phyloP scores from a whole-genome alignment of 2,329 filamentous ascomycete genomes.

The Thelonectria olida region DNA sequence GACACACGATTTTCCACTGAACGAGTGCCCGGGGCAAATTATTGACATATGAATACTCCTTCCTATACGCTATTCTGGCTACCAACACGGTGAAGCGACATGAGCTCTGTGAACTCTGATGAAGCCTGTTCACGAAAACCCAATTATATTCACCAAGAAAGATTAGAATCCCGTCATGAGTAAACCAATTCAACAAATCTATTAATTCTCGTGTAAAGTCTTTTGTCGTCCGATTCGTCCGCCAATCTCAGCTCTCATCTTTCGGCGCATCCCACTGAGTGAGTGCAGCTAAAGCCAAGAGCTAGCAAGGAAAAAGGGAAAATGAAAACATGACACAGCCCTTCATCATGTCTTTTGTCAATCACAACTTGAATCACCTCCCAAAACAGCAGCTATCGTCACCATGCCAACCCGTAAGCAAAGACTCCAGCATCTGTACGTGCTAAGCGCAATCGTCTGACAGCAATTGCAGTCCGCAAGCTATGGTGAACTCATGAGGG shows the following conservation, averaged over 20 bases:
- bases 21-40: no score
- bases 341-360: slow-evolving; percentile 16
- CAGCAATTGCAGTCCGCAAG: neutral
- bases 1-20: no score
- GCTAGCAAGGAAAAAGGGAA: slow-evolving; percentile 19
- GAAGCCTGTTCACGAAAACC: no score
- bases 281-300: slow-evolving; percentile 8
- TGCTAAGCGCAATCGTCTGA: neutral
- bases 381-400: neutral
- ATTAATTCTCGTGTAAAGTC: slow-evolving; percentile 38
- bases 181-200: slow-evolving; percentile 36
- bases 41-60: no score
- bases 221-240: slow-evolving; percentile 28
- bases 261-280: slow-evolving; percentile 9
- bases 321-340: slow-evolving; percentile 5
- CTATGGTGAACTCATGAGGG: neutral
- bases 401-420: neutral
- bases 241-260: slow-evolving; percentile 25
- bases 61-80: no score
- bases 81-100: no score
- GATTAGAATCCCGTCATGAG: no score
- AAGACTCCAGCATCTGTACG: neutral
- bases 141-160: no score
- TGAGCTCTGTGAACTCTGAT: no score
- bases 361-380: slow-evolving; percentile 5